These are phyloP conservation scores for Daedaleopsis nitida DNA, from an alignment of 768 basidiomycete species.

Conservation along the genomic window DNA sequence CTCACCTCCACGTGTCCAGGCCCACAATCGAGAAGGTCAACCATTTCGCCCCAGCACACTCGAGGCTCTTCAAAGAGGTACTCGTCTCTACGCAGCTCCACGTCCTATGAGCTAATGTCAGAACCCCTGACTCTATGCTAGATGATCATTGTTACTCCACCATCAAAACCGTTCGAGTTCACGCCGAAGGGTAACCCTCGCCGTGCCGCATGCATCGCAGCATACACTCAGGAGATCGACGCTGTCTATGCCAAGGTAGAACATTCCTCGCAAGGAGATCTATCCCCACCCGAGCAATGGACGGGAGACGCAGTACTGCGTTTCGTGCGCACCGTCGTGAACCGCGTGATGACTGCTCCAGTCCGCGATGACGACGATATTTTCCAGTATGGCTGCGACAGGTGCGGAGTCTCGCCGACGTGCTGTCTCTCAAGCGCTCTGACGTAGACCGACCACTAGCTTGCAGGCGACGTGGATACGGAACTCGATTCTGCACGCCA, in stretches of 20 bases:
- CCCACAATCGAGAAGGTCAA: slow-evolving; percentile 31
- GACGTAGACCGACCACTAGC: slow-evolving; percentile 13
- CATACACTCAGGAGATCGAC: slow-evolving; percentile 50
- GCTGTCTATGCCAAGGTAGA: slow-evolving; percentile 33
- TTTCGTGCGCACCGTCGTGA: slow-evolving; percentile 29
- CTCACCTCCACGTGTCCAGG: slow-evolving; percentile 35
- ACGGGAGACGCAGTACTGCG: slow-evolving; percentile 14
- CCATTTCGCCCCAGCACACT: slow-evolving; percentile 25
- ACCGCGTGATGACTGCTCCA: slow-evolving; percentile 34
- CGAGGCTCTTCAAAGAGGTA: slow-evolving; percentile 29
- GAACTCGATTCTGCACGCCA: slow-evolving; percentile 32
- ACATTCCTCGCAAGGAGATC: slow-evolving; percentile 31
- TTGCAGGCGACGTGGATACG: slow-evolving; percentile 37
- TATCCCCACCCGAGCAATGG: slow-evolving; percentile 33
- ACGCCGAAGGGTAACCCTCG: slow-evolving; percentile 49
- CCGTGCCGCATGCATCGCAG: slow-evolving; percentile 39
- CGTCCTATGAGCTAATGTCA: neutral
- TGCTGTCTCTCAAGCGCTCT: neutral
- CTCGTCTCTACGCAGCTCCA: no score
- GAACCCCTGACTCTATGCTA: slow-evolving; percentile 44
- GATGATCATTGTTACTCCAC: slow-evolving; percentile 48
- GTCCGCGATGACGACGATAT: slow-evolving; percentile 40
- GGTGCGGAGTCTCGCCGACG: slow-evolving; percentile 23
- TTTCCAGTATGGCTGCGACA: slow-evolving; percentile 45
- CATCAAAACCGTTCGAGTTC: slow-evolving; percentile 46